Conservation (phyloP, 176 grass and related monocot genomes). For the Bolboschoenus planiculmis region DNA sequence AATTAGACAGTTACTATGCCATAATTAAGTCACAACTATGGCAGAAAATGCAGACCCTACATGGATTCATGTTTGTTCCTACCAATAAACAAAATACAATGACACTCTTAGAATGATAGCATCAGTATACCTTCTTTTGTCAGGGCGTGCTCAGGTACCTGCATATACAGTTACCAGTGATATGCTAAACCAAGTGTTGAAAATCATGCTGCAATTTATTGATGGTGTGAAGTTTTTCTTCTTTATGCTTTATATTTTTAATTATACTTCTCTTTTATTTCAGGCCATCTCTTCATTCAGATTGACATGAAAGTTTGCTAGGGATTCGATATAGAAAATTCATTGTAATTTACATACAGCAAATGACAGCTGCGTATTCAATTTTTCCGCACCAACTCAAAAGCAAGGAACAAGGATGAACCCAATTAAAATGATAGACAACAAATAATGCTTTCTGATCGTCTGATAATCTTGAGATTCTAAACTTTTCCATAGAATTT, state of each 20-base stretch:
- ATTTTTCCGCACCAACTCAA: not conserved
- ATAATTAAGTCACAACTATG: not conserved
- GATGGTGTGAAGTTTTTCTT: not conserved
- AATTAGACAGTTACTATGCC: not conserved
- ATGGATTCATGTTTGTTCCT: not conserved
- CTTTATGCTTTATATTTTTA: not conserved
- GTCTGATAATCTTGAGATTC: not conserved
- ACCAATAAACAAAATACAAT: not conserved
- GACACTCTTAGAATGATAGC: not conserved
- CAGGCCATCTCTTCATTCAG: conserved; percentile 70
- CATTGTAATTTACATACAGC: conserved; percentile 6
- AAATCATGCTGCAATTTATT: not conserved
- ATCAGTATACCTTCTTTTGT: not conserved
- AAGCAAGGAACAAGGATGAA: not conserved
- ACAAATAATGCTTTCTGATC: not conserved
- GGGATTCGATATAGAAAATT: not conserved
- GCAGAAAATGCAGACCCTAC: not conserved
- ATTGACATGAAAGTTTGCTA: conserved; percentile 36
- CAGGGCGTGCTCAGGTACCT: not conserved
- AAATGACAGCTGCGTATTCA: not conserved
- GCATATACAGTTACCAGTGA: not conserved
- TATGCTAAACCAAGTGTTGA: not conserved
- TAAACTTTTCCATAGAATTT: not conserved
- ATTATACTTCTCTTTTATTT: conserved; percentile 12
- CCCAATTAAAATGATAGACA: not conserved